Evolutionary conservation across 2,329 filamentous ascomycete genomes (phyloP), one percentile per base, ranked within the genome.

Genomic region (Venturia effusa): DNA sequence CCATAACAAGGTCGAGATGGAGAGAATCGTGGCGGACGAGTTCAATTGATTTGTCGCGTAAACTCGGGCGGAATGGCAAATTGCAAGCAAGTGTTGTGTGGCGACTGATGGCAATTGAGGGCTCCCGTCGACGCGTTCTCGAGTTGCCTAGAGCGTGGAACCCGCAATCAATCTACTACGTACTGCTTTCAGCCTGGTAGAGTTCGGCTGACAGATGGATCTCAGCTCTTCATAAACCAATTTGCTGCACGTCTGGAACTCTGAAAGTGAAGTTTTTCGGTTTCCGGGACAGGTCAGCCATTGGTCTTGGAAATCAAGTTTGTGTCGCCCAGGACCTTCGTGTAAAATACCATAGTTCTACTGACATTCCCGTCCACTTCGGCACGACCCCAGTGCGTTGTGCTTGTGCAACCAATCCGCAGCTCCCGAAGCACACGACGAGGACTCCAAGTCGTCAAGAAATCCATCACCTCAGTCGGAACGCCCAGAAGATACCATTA

Each of bases 1-100:
- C 69, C 77, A 79, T 80, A 19, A 57, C 30, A 32, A 57, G 51
- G 17, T 34, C 15, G 30, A n/a, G 3, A 34, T n/a, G 19, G 34
- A 1, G 22, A 51, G 10, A 27, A 4, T 22, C 6, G 2, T 48
- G n/a, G 43, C 43, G 43, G 41, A 48, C n/a, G n/a, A 7, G n/a
- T 22, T n/a, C 15, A n/a, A 17, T 17, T 34, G 30, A 32, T 54
- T 13, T 37, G 30, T 57, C 51, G 51, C 30, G 27, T 34, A 30
- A 57, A 30, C 30, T n/a, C 27, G 51, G 51, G n/a, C 34, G 51
- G 30, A 34, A 57, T 34, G 51, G 19, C 15, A 34, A 55, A 30
- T 54, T 17, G 48, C 48, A 54, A 54, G 5, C 4, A 30, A 17
- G 15, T 54, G 51, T 34, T 4, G 27, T 34, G 48, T 34, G 48